Base-by-base conservation (phyloP, 257 asterid genomes). In the Jacaranda copaia region DNA sequence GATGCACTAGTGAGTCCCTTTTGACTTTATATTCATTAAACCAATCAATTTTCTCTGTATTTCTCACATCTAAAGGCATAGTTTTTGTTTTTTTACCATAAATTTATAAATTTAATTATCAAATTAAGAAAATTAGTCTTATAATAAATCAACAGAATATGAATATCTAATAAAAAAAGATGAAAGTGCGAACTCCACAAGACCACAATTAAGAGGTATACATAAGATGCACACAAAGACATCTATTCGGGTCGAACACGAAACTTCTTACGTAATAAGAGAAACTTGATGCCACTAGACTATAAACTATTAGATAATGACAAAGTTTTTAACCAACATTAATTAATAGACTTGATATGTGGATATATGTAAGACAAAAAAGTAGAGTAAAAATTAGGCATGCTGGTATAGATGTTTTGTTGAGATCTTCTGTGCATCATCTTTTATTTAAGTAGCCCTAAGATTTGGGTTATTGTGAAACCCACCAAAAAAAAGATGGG, bases 381-480 rank as follows among this genome's bases (percentile, higher is more conserved):
- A 14, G 32, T 8, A 63, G 12, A 45, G 19, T 7, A 62, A 59
- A 25, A 70, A 55, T 45, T 53, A 58, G 81, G 78, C 81, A 82
- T 74, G 84, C 68, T 45, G 58, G 68, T 72, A 14, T 59, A 19
- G 48, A 75, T 9, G 2, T 73, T 63, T 65, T 35, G 45, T 63
- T 40, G 48, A 25, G 32, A 67, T 62, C 52, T 71, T 55, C 55
- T 52, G 43, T 52, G 40, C 76, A 13, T 58, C 59, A 55, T 48
- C 20, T 35, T 19, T 72, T 52, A 38, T 68, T 53, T 39, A 48
- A 76, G 62, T 48, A 58, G 13, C 35, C 72, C 63, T 60, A 45
- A 20, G 77, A 63, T 77, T 42, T 83, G 56, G 87, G 80, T 38
- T 60, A 53, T 79, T 38, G 79, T 80, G 81, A 79, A 63, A 55